Conservation (phyloP, 352 stramenopile genomes). For the Phytopythium litorale region DNA sequence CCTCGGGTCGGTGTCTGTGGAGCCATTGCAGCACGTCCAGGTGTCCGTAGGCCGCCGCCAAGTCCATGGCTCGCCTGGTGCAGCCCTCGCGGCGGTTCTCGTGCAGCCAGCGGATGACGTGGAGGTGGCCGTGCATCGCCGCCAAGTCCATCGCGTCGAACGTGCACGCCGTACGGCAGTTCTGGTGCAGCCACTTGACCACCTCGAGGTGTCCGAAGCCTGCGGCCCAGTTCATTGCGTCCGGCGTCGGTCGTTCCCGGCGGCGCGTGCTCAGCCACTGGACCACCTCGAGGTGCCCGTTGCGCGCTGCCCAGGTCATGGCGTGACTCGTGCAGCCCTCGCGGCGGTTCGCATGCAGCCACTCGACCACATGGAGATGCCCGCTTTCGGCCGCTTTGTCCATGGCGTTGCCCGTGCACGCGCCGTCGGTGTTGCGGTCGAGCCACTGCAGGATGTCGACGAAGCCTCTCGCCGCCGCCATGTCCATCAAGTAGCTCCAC, state of each 20-base stretch:
- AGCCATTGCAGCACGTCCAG: constrained; percentile 15
- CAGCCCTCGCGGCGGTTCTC: constrained; percentile 3
- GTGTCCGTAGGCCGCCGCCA: constrained; percentile 5
- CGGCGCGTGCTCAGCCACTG: constrained; percentile 38
- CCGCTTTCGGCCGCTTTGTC: constrained; percentile 35
- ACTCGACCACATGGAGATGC: constrained; percentile 44
- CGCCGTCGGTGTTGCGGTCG: constrained; percentile 28
- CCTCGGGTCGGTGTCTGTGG: constrained; percentile 11
- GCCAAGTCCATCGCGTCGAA: constrained; percentile 7
- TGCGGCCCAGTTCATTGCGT: constrained; percentile 10
- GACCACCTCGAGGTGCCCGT: constrained; percentile 31
- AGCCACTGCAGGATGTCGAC: constrained; percentile 32
- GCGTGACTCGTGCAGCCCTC: constrained; percentile 43
- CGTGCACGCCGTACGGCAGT: not conserved
- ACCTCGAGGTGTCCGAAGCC: constrained; percentile 9
- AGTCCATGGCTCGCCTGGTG: constrained; percentile 5
- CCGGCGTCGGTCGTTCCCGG: constrained; percentile 27
- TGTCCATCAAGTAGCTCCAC: constrained; percentile 15
- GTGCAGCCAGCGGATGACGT: constrained; percentile 7
- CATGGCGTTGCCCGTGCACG: constrained; percentile 42
- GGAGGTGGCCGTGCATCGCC: constrained; percentile 4
- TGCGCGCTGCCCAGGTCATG: constrained; percentile 46
- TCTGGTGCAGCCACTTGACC: constrained; percentile 6
- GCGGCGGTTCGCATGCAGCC: constrained; percentile 31
- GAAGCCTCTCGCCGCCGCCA: constrained; percentile 25